Conservation (phyloP, 1,284 basidiomycete genomes). For the Puccinia horiana region DNA sequence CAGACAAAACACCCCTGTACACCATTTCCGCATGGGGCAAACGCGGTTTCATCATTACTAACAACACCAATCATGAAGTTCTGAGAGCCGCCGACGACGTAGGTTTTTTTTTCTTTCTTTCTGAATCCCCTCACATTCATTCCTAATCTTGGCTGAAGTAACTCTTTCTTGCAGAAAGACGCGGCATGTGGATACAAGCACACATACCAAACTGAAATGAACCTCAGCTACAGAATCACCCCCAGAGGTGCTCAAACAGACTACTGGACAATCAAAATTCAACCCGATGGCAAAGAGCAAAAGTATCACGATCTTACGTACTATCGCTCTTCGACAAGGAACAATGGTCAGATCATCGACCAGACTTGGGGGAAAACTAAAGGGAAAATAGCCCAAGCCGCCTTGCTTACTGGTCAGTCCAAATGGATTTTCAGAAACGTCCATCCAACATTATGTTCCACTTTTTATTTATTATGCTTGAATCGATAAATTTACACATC, state of each 20-base stretch:
- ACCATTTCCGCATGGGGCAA: neutral
- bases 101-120: no score
- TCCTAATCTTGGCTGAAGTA: neutral
- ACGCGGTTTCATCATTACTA: slow-evolving; percentile 1
- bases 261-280: neutral
- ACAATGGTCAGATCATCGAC: neutral
- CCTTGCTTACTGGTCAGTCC: neutral
- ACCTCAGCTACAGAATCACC: neutral
- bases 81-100: neutral
- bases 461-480: neutral
- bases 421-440: neutral
- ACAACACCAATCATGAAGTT: neutral
- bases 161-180: neutral
- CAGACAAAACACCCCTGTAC: neutral
- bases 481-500: neutral
- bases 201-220: neutral
- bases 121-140: neutral
- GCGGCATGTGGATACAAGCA: neutral
- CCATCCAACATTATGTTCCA: neutral
- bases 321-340: neutral
- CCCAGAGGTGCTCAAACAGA: neutral
- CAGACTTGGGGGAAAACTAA: neutral
- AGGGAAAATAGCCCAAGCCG: neutral
- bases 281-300: neutral
- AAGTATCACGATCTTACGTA: neutral